Percentiles rank a stretch among this genome's conserved stretches.
These are phyloP conservation scores for Paraphaeosphaeria sporulosa DNA, from an alignment of 2,329 filamentous ascomycete species.

Conservation along the genomic window DNA sequence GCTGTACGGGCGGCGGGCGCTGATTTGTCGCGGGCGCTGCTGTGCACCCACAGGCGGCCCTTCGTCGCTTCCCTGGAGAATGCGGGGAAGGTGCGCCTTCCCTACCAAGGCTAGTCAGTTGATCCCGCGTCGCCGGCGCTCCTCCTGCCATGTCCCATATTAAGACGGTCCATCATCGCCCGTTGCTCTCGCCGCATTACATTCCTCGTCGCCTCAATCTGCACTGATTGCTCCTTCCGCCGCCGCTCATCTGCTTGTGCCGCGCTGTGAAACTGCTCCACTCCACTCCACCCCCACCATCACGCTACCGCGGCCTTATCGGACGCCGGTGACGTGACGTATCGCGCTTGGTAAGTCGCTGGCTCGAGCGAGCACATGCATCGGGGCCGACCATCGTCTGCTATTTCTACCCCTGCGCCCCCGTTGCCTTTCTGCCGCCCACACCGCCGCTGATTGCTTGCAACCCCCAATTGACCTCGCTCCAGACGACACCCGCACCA, in stretches of 20 bases:
- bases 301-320: conserved; percentile 21
- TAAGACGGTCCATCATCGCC: conserved; percentile 25
- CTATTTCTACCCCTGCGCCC: conserved; percentile 7
- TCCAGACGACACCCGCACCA: conserved; percentile 4
- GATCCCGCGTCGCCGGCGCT: conserved; percentile 10
- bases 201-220: conserved; percentile 14
- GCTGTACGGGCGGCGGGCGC: neutral
- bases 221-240: conserved; percentile 17
- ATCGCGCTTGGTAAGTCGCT: conserved; percentile 17
- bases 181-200: conserved; percentile 14
- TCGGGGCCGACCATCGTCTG: conserved; percentile 4
- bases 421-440: neutral
- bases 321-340: conserved; percentile 25
- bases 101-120: conserved; percentile 16
- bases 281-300: conserved; percentile 12
- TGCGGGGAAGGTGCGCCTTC: conserved; percentile 45
- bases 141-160: conserved; percentile 29
- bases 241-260: conserved; percentile 19
- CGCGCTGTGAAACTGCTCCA: conserved; percentile 23
- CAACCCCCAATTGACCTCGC: conserved; percentile 6
- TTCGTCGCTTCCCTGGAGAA: conserved; percentile 37
- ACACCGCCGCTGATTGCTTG: neutral
- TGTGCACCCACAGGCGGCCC: conserved; percentile 26
- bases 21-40: conserved; percentile 6
- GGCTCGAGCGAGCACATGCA: neutral